A percentile compares a stretch with the other conserved stretches of the same genome.
Conservation (phyloP, 805 yeast genomes). For the Wickerhamiella parazyma region DNA sequence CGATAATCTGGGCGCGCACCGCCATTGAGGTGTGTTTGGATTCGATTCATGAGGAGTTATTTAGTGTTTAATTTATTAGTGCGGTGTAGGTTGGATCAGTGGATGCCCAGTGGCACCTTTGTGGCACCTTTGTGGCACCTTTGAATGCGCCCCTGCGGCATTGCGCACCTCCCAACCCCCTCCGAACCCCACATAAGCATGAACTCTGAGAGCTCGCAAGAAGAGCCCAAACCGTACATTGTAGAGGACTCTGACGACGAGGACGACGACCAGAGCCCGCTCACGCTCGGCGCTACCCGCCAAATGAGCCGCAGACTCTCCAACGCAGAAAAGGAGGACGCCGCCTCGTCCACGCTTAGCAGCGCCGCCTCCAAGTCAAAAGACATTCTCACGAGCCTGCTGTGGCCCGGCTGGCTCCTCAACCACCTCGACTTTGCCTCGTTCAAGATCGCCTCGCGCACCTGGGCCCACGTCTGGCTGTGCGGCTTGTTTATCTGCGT, state of each 20-base stretch:
- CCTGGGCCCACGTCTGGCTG: conserved; percentile 22
- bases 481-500: conserved; percentile 16
- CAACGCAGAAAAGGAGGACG: conserved; percentile 1
- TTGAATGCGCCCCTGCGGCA: no score
- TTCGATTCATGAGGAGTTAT: conserved; percentile 38
- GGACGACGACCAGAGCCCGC: conserved; percentile 6
- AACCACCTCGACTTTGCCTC: conserved; percentile 20
- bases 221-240: background rate
- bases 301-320: conserved; percentile 1
- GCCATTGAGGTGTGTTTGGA: conserved; percentile 82
- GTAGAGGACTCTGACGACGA: background rate
- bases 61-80: no score
- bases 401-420: conserved; percentile 14
- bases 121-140: no score
- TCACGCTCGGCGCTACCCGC: background rate
- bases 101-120: no score
- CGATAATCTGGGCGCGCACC: conserved; percentile 75
- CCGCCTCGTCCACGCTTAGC: background rate
- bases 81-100: no score
- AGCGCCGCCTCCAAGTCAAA: background rate
- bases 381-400: background rate
- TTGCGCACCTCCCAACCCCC: no score
- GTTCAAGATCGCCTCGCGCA: conserved; percentile 16
- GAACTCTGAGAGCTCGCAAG: background rate
- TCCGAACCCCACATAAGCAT: no score